Percentiles rank a stretch among this genome's conserved stretches.
These are phyloP conservation scores for Hemileccinum rubropunctum DNA, from an alignment of 768 basidiomycete genomes.

Conservation along the genomic window DNA sequence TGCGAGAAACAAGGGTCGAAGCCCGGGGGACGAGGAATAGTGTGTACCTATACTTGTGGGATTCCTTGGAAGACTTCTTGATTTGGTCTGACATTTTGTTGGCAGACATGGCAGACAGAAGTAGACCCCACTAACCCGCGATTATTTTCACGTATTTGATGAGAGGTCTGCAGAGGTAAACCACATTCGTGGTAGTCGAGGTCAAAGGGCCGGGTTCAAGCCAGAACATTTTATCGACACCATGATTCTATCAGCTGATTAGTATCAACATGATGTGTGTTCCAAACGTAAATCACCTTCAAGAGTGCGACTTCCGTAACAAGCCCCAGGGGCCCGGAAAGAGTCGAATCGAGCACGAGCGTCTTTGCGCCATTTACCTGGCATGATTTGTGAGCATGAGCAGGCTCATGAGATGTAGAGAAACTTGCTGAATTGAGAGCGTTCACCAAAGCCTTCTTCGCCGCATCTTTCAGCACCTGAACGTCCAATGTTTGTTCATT, in stretches of 20 bases:
- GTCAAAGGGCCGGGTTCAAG: conserved; percentile 85
- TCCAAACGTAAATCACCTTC: conserved; percentile 55
- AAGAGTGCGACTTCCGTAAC: conserved; percentile 92
- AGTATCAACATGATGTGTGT: background rate
- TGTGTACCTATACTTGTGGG: conserved; percentile 79
- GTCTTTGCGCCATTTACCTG: conserved; percentile 95
- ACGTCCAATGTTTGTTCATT: conserved; percentile 51
- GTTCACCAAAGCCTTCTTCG: conserved; percentile 77
- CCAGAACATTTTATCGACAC: conserved; percentile 99
- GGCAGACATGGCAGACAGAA: conserved; percentile 18
- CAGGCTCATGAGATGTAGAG: background rate
- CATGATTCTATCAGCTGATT: conserved; percentile 75
- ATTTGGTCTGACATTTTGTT: conserved; percentile 72
- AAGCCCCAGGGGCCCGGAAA: conserved; percentile 90
- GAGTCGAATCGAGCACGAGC: conserved; percentile 82
- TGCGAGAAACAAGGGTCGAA: conserved; percentile 81
- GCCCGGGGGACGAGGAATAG: conserved; percentile 83
- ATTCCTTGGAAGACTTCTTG: conserved; percentile 69
- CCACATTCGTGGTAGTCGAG: conserved; percentile 81
- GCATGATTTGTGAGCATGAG: conserved; percentile 7
- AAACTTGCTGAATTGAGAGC: conserved; percentile 72
- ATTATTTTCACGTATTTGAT: conserved; percentile 86
- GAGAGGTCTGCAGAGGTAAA: conserved; percentile 89
- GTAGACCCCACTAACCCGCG: conserved; percentile 58
- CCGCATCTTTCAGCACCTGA: conserved; percentile 70